Base-by-base conservation (phyloP, 257 asterid species). In the Solanum stenotomum region DNA sequence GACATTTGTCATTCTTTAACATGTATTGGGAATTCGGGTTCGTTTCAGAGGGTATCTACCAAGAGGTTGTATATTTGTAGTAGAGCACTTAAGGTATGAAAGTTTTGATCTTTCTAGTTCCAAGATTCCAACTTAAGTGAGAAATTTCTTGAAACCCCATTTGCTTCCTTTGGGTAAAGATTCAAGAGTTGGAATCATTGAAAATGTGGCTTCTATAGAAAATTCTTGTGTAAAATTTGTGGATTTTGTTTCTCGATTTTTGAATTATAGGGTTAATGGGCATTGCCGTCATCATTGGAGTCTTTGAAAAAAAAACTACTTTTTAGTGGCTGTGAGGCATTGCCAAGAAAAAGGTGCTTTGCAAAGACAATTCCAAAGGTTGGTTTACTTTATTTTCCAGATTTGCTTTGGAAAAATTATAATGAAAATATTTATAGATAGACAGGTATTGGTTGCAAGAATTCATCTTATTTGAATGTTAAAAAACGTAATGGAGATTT, bases 251-350 rank as follows among this genome's bases (percentile, higher is more conserved):
- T 88, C 93, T 8, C 86, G 89, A 29, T 95, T 87, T 91, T 93
- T 94, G 96, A 89, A 5, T 52, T 95, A 95, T 56, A 93, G 90
- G 67, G 93, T 91, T 79, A 91, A 88, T 74, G 49, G 93, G 95
- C 12, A 87, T 37, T 95, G 95, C 81, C 95, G 95, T 3, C 95
- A 93, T 74, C 95, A 94, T 76, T 94, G 96, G 96, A 91, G 92
- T 67, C 90, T 91, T 8, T 95, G 95, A 10, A 95, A 87, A 94
- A 37, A 37, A 37, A 89, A 88, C 93, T 90, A 91, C 94, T 89
- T 89, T 95, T 2, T 40, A 40, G 44, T 40, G 12, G 44, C 44
- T 40, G 44, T 40, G 44, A 40, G 44, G 44, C 12, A 9, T 40
- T 40, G 44, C 44, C 44, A 40, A 40, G 44, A 40, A 40, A 10